Evolutionary conservation across 345 rosid species (phyloP), one percentile per base, ranked within the genome.

Genomic region (Fremontodendron californicum): DNA sequence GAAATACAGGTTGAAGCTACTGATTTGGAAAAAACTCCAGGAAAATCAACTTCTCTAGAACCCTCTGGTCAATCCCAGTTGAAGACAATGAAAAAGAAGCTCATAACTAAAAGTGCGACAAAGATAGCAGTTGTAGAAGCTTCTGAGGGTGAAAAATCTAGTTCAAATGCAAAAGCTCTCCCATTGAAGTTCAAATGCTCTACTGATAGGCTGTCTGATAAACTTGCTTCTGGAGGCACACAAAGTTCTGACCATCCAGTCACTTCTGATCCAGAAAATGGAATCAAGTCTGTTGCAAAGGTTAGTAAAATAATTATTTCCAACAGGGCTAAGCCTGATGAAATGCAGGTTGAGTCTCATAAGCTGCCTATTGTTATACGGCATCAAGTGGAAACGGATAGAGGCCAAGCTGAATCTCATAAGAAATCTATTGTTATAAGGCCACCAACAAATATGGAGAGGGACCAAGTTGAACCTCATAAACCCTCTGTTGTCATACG

Each of bases 151-250:
- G 97, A 95, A 54, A 88, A 84, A 68, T 82, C 86, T 60, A 79
- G 65, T 78, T 77, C 81, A 15, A 89, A 86, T 80, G 74, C 89
- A 57, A 94, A 90, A 83, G 85, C 75, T 77, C 82, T 88, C 74
- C 97, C 97, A 21, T 75, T 90, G 85, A 96, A 87, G 88, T 90
- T 93, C 82, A 90, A 88, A 78, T 90, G 94, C 71, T 88, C 96
- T 23, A 21, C 86, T 27, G 94, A 90, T 58, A 85, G 81, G 45
- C 65, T 69, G 63, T 60, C 86, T 63, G 98, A 90, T 83, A 92
- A 84, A 67, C 85, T 79, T 78, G 78, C 73, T 81, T 82, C 76
- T 67, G 88, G 79, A 77, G 80, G 79, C 78, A 74, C 87, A 18
- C 90, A 83, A 83, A 84, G 78, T 88, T 85, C 89, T 55, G 94